phyloP scores from a whole-genome alignment of 23 red algal genomes.

The Cyanidioschyzon merolae region DNA sequence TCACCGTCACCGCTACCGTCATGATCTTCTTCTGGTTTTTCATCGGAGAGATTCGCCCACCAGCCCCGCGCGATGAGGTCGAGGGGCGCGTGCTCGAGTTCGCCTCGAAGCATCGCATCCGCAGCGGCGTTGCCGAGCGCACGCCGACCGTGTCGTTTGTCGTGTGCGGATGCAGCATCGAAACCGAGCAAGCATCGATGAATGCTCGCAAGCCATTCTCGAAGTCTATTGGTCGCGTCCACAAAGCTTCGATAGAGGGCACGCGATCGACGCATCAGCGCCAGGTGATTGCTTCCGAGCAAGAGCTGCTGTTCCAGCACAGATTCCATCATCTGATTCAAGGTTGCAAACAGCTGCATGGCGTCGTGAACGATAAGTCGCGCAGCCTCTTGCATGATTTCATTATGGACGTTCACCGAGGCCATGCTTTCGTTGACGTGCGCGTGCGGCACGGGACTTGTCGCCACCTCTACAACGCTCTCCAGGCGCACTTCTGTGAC shows the following conservation, averaged over 20 bases:
- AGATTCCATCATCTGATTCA: background rate
- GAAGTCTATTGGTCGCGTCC: background rate
- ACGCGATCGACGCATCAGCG: constrained; percentile 4
- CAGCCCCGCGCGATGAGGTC: constrained; percentile 10
- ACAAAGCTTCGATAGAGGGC: background rate
- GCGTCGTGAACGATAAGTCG: constrained; percentile 4
- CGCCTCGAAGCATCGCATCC: constrained; percentile 4
- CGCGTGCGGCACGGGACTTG: background rate
- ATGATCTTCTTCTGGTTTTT: background rate
- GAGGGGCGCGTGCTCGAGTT: constrained; percentile 2
- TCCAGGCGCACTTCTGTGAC: background rate
- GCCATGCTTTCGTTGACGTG: background rate
- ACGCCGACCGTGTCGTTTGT: background rate
- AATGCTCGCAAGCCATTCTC: background rate
- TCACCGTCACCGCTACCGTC: background rate
- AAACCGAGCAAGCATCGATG: background rate
- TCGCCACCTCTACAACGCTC: background rate
- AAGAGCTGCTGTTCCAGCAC: constrained; percentile 13
- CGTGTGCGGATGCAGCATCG: background rate
- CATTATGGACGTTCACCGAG: constrained; percentile 1
- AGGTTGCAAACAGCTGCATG: constrained; percentile 1
- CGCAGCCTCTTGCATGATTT: background rate
- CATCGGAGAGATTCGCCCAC: constrained; percentile 11
- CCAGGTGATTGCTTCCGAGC: background rate
- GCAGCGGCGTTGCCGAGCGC: constrained; percentile 12